Base-by-base conservation (phyloP, 169 alveolate genomes). In the Plasmodium coatneyi region DNA sequence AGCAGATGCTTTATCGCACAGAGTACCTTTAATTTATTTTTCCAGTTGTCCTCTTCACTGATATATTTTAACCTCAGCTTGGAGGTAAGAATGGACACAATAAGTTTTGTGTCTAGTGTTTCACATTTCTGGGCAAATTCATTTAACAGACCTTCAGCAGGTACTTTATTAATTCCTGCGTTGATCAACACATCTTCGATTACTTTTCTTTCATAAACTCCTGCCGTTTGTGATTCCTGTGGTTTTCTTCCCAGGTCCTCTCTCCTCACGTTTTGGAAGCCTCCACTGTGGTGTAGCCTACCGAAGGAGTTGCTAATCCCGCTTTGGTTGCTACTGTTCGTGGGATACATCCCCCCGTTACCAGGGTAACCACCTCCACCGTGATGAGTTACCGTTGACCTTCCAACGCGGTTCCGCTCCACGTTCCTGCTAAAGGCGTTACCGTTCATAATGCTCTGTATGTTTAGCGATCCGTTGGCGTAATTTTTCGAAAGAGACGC, bases 41-140 rank as follows among this genome's bases (percentile, higher is more conserved):
- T 87, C 43, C 81, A 87, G 56, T n/a, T 71, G 6, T 78, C 87
- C 70, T 87, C 93, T 78, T 87, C 93, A 34, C 56, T 41, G n/a
- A 41, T 46, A 49, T 16, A 36, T 54, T 60, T 87, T 6, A 32
- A 78, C 66, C 46, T 76, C 66, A 87, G 81, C 36, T 78, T 87
- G 10, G 84, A n/a, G 14, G 93, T 87, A 6, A 87, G 74, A 22
- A 87, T 87, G 28, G 89, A 28, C 4, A 87, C 78, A 7, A 87
- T 87, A n/a, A 87, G 54, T 60, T 87, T 87, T 3, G 93, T 87
- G 49, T 87, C 93, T 76, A 87, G 25, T 0, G 93, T 87, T 22
- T 87, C 71, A 87, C 93, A 87, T 87, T 87, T 87, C 56, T 78
- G 84, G 16, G 72, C 41, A 71, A 87, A 87, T 76, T 87, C 93